Conservation (phyloP, 1,139 yeast genomes). For the Waltiozyma sp. region DNA sequence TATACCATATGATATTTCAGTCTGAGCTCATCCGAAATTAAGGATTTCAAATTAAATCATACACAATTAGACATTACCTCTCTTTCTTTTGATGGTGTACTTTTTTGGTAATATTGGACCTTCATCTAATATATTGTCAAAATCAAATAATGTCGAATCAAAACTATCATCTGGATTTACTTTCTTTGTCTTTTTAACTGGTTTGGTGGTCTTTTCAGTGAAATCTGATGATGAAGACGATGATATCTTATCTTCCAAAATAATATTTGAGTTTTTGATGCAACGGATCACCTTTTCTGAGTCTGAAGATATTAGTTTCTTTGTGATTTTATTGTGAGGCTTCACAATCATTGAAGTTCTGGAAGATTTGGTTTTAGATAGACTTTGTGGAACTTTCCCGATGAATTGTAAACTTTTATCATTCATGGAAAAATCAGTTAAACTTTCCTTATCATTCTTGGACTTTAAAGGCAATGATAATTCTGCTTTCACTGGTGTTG, state of each 20-base stretch:
- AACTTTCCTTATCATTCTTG: neutral
- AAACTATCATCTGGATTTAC: conserved; percentile 8
- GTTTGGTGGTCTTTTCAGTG: neutral
- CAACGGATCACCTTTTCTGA: too few species aligned
- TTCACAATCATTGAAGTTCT: too few species aligned
- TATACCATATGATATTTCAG: too few species aligned
- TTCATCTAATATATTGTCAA: conserved; percentile 7
- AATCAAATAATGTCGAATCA: conserved; percentile 5
- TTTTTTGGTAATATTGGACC: conserved; percentile 12
- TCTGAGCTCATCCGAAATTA: too few species aligned
- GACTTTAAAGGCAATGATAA: conserved; percentile 3
- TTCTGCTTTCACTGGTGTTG: neutral
- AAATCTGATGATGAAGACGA: too few species aligned
- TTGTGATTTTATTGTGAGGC: neutral
- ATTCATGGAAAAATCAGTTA: neutral
- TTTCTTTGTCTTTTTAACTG: conserved; percentile 6
- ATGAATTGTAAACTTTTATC: neutral
- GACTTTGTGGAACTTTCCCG: neutral
- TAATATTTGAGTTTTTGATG: neutral
- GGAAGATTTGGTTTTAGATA: neutral
- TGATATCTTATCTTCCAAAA: too few species aligned
- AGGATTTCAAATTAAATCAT: too few species aligned
- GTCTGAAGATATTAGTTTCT: neutral
- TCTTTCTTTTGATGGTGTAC: conserved; percentile 15
- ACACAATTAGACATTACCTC: neutral